phyloP scores from a whole-genome alignment of 129 eudicot genomes.

The Cynara cardunculus region DNA sequence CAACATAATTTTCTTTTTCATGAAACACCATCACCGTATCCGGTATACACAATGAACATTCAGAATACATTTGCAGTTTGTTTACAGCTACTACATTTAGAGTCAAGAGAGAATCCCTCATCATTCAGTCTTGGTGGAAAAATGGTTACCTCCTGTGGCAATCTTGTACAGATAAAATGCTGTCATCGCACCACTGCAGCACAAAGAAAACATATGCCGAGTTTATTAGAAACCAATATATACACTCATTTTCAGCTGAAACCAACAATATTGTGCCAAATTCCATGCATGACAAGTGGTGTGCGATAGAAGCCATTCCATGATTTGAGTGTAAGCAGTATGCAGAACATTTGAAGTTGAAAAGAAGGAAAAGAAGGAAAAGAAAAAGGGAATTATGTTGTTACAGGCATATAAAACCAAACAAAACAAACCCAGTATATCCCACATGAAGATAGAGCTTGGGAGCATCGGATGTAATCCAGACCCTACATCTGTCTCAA shows the following conservation, averaged over 20 bases:
- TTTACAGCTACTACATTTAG: slow-evolving; percentile 7
- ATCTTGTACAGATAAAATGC: slow-evolving; percentile 74
- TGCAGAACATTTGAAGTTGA: not conserved
- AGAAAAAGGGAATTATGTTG: not conserved
- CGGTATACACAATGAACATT: slow-evolving; percentile 17
- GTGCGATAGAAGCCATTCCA: not conserved
- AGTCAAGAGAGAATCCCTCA: not conserved
- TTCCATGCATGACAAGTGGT: not conserved
- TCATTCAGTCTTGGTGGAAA: slow-evolving; percentile 63
- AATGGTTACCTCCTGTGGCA: slow-evolving; percentile 77
- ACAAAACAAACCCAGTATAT: not conserved
- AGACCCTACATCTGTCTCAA: not conserved
- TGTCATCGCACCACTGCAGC: slow-evolving; percentile 69
- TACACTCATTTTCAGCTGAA: not conserved
- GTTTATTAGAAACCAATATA: not conserved
- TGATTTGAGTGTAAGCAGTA: not conserved
- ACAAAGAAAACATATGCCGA: slow-evolving; percentile 8
- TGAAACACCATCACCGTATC: not conserved
- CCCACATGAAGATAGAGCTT: not conserved
- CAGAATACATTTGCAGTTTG: slow-evolving; percentile 13
- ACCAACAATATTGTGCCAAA: not conserved
- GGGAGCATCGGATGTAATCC: not conserved
- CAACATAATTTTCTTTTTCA: slow-evolving; percentile 13
- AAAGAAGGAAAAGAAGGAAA: not conserved
- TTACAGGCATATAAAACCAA: not conserved